Evolutionary conservation across 1,284 basidiomycete genomes (phyloP).

Genomic region (Vanrija sp.): DNA sequence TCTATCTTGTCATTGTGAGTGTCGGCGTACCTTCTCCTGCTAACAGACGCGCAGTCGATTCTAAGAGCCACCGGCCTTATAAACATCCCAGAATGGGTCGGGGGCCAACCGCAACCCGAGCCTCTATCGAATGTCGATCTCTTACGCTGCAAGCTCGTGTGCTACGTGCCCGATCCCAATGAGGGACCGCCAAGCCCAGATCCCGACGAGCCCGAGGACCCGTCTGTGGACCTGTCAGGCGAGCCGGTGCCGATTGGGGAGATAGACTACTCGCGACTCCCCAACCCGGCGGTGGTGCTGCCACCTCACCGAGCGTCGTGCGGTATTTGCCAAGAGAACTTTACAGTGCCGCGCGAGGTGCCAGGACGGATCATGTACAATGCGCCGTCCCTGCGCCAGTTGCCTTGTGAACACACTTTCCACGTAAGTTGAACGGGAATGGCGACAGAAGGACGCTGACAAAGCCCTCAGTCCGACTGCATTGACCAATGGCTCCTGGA

Average conservation of each 20-base stretch:
- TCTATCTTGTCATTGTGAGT: background rate
- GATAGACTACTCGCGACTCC: slow-evolving; percentile 14
- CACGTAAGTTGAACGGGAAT: slow-evolving; percentile 13
- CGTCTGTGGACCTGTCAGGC: background rate
- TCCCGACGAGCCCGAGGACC: background rate
- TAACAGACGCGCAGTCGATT: background rate
- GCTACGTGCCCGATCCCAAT: slow-evolving; percentile 25
- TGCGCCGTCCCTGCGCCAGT: slow-evolving; percentile 24
- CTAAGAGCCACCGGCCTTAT: background rate
- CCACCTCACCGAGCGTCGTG: slow-evolving; percentile 24
- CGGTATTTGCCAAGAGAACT: slow-evolving; percentile 38
- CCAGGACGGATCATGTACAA: slow-evolving; percentile 23
- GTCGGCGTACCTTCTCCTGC: background rate
- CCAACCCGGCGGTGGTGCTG: slow-evolving; percentile 23
- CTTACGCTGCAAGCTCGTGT: slow-evolving; percentile 15
- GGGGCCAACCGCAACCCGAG: background rate
- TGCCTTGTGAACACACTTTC: slow-evolving; percentile 37
- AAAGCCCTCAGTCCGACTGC: slow-evolving; percentile 14
- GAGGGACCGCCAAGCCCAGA: slow-evolving; percentile 8
- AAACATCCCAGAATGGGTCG: background rate
- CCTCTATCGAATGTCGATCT: slow-evolving; percentile 15
- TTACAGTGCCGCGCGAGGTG: slow-evolving; percentile 16
- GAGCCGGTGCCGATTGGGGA: slow-evolving; percentile 2
- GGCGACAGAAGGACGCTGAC: too few relatives aligned
- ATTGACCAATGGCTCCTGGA: slow-evolving; percentile 38